Evolutionary conservation across 2,329 filamentous ascomycete species (phyloP), one percentile per base, ranked within the genome.

Genomic region (Zarea fungicola): DNA sequence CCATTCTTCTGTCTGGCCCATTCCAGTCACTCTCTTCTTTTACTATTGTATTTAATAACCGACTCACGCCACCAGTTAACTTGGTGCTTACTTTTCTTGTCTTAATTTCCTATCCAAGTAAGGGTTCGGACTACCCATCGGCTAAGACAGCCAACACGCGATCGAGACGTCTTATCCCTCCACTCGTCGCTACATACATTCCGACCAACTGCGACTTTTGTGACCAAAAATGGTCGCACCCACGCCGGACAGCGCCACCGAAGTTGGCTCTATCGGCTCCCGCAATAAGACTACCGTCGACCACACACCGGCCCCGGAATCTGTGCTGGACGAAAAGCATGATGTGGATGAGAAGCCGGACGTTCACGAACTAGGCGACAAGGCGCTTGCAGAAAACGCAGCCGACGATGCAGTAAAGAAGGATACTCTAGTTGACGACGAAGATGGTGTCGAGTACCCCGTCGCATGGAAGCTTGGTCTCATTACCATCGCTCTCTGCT

Each of bases 401-500:
- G n/a, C 22, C 22, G 11, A 3, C 18, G 18, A 31, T 31, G 42
- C 3, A 7, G n/a, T n/a, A n/a, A n/a, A n/a, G n/a, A 22, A 39
- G 11, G 9, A 28, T 8, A n/a, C 34, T 6, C 3, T 9, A 8
- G 5, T 18, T 14, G 43, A 46, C 50, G 10, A 69, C 53, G 22
- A 57, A 62, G 26, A 68, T 57, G 18, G 70, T 58, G 1, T 67
- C 65, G 0, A 52, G 55, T 5, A 69, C 67, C 22, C 62, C 53
- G 16, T 41, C 25, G 40, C 43, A 16, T 51, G 49, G 49, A 46
- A 47, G 32, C 43, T 51, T 2, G 39, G 31, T 22, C 44, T 51
- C 25, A 51, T 51, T 13, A 47, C 49, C 32, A 48, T 51, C 21
- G 44, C 49, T 18, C 49, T 51, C 18, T 51, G 49, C 32, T 21